Evolutionary conservation across 2,329 filamentous ascomycete genomes (phyloP).

Genomic region (Lojkania enalia): DNA sequence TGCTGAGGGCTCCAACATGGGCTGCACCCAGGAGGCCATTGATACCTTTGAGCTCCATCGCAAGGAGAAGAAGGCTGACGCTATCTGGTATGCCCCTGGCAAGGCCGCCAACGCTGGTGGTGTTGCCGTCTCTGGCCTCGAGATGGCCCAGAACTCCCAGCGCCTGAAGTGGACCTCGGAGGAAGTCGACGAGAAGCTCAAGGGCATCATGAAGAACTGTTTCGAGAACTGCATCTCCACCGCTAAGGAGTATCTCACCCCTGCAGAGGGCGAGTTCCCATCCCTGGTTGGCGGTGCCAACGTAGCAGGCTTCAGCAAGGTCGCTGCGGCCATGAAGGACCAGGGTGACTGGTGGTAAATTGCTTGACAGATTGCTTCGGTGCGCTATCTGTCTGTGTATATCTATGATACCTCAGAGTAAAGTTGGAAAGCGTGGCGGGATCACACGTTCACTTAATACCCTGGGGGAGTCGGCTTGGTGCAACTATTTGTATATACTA

Average conservation of each 20-base stretch:
- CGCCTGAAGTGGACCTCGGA: slow-evolving; percentile 83
- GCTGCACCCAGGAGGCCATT: slow-evolving; percentile 93
- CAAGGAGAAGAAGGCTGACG: slow-evolving; percentile 66
- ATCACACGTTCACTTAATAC: neutral
- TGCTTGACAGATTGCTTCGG: slow-evolving; percentile 5
- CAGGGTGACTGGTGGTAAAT: slow-evolving; percentile 86
- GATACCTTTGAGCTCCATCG: slow-evolving; percentile 85
- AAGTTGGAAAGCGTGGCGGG: neutral
- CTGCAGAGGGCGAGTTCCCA: slow-evolving; percentile 80
- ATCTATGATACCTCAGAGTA: slow-evolving; percentile 25
- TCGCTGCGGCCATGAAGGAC: slow-evolving; percentile 89
- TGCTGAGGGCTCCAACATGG: slow-evolving; percentile 98
- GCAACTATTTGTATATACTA: slow-evolving; percentile 8
- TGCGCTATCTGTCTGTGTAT: slow-evolving; percentile 15
- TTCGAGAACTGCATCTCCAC: slow-evolving; percentile 89
- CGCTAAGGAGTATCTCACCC: slow-evolving; percentile 82
- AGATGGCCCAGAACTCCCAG: slow-evolving; percentile 98
- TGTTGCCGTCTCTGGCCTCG: slow-evolving; percentile 93
- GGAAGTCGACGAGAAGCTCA: slow-evolving; percentile 89
- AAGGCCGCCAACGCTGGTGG: slow-evolving; percentile 98
- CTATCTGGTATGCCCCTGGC: slow-evolving; percentile 92
- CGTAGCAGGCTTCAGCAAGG: slow-evolving; percentile 98
- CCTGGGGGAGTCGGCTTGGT: slow-evolving; percentile 1
- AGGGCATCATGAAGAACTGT: slow-evolving; percentile 91
- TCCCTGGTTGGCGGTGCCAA: slow-evolving; percentile 91